Conservation (phyloP, 768 basidiomycete genomes). For the Lepiota venenata region DNA sequence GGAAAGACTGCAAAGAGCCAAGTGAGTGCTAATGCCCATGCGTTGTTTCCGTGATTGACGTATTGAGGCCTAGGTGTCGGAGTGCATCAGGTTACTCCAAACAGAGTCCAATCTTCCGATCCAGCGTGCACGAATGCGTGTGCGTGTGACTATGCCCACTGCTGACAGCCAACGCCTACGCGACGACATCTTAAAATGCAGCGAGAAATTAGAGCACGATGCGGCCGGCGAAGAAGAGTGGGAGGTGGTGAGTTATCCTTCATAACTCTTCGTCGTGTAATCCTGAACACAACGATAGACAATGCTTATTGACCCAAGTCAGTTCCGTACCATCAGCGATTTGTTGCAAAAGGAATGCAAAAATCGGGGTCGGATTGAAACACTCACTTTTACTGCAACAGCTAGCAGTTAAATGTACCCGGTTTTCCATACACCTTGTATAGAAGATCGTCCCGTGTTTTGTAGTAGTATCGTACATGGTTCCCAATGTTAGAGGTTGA, state of each 20-base stretch:
- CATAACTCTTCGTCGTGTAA: background rate
- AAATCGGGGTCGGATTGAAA: slow-evolving; percentile 84
- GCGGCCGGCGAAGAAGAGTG: slow-evolving; percentile 73
- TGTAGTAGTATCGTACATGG: background rate
- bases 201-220: slow-evolving; percentile 83
- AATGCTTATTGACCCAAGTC: slow-evolving; percentile 89
- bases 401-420: slow-evolving; percentile 24
- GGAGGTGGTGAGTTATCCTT: slow-evolving; percentile 67
- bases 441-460: background rate
- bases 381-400: slow-evolving; percentile 68
- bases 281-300: slow-evolving; percentile 45
- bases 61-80: slow-evolving; percentile 62
- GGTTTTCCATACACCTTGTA: background rate
- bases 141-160: slow-evolving; percentile 74
- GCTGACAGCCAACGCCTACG: slow-evolving; percentile 65
- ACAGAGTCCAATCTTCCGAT: slow-evolving; percentile 85
- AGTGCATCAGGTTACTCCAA: slow-evolving; percentile 83
- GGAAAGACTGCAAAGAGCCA: slow-evolving; percentile 95
- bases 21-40: slow-evolving; percentile 36
- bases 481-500: slow-evolving; percentile 22
- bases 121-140: slow-evolving; percentile 89
- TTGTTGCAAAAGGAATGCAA: slow-evolving; percentile 90
- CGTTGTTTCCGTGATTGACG: background rate
- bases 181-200: slow-evolving; percentile 66
- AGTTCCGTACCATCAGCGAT: slow-evolving; percentile 88